Evolutionary conservation across 129 eudicot species (phyloP).

Genomic region (Saussurea involucrata): DNA sequence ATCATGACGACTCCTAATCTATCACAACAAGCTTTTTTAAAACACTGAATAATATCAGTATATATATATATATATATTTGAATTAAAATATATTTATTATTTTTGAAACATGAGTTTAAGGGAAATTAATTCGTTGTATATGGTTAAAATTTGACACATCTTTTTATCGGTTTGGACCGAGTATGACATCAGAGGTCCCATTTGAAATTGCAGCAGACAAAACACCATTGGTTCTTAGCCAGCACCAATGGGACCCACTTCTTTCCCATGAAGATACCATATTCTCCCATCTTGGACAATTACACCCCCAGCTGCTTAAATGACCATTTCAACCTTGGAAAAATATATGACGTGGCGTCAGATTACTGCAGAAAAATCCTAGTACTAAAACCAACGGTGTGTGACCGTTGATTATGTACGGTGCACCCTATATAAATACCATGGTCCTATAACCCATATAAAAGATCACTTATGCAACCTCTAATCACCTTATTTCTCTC

Average conservation of each 20-base stretch:
- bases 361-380: conserved; percentile 5
- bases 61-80: too few species aligned
- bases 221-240: background rate
- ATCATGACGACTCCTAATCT: too few species aligned
- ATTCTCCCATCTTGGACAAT: background rate
- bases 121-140: background rate
- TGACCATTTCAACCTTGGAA: background rate
- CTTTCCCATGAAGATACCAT: background rate
- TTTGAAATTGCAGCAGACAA: background rate
- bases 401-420: conserved; percentile 27
- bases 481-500: background rate
- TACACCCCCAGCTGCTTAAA: background rate
- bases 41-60: too few species aligned
- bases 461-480: background rate
- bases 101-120: too few species aligned
- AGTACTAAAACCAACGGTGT: conserved; percentile 11
- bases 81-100: too few species aligned
- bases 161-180: background rate
- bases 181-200: conserved; percentile 18
- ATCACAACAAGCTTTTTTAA: too few species aligned
- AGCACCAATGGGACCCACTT: background rate
- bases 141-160: background rate
- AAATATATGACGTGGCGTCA: conserved; percentile 21
- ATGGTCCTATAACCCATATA: conserved; percentile 26
- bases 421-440: conserved; percentile 32